Base-by-base conservation (phyloP, 495 filamentous ascomycete genomes). In the Tirmania nivea region DNA sequence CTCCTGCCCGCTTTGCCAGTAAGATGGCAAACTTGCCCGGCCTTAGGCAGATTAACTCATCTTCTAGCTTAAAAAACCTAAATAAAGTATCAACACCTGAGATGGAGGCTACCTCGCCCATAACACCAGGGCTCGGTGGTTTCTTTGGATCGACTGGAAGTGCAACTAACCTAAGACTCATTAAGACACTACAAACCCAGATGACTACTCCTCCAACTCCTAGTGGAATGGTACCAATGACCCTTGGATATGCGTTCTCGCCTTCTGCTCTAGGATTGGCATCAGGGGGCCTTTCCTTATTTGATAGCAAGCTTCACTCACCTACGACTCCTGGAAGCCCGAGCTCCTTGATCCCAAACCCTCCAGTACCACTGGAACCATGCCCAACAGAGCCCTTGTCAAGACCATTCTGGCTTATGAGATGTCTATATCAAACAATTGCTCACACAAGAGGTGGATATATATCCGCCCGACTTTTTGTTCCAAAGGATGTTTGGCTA, bases 351-450 rank as follows among this genome's bases (percentile, higher is more conserved):
- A 66, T 73, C 36, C 48, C 14, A 19, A 60, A 63, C 25, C 56
- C 62, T 1, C 89, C 89, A 19, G 69, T 78, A 7, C 78, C 86
- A 1, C 73, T 99, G 12, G 90, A 99, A 58, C 84, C 90, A 14
- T 99, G 90, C 62, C 92, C 90, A 3, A 81, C 78, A 53, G 86
- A 90, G 11, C 76, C 79, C 53, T 75, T 93, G 49, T 75, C 93
- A 1, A 80, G 90, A 12, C 90, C 90, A 3, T 96, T 93, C 68
- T 96, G 92, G 92, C 75, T 96, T 16, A 89, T 97, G 81, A 75
- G 92, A 52, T 81, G 80, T 52, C 72, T 97, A 19, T 94, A 89
- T 65, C 86, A 96, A 63, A 94, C 88, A 2, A 77, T 96, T 34
- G 80, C 81, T 19, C 87, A 96, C 63, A 84, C 88, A 6, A 80